Percentiles rank a stretch among this genome's conserved stretches.
phyloP scores from a whole-genome alignment of 352 stramenopile species.

The Pseudoperonospora humuli region DNA sequence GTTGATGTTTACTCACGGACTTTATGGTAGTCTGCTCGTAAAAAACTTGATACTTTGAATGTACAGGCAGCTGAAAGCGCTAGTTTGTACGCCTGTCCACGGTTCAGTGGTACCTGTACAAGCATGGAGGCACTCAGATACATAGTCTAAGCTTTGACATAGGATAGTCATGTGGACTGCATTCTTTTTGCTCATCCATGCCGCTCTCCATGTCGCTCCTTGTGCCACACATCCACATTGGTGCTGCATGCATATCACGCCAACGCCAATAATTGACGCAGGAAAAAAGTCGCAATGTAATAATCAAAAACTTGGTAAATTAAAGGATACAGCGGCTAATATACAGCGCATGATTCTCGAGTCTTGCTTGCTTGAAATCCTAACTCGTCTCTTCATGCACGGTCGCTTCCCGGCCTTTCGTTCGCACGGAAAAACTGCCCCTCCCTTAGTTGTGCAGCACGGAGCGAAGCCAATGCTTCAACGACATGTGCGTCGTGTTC shows the following conservation, averaged over 20 bases:
- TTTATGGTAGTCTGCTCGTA: conserved; percentile 19
- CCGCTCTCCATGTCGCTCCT: conserved; percentile 2
- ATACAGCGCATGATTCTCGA: conserved; percentile 13
- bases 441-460: conserved; percentile 43
- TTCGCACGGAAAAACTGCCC: conserved; percentile 5
- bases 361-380: background rate
- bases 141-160: conserved; percentile 5
- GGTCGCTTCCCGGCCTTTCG: conserved; percentile 7
- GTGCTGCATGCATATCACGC: background rate
- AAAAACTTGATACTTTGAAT: background rate
- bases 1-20: conserved; percentile 17
- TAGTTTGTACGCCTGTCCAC: conserved; percentile 11
- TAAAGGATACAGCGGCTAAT: conserved; percentile 21
- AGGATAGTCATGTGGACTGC: conserved; percentile 13
- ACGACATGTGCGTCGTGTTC: conserved; percentile 60
- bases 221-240: background rate
- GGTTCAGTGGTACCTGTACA: conserved; percentile 11
- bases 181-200: conserved; percentile 17
- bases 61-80: background rate
- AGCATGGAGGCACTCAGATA: conserved; percentile 16
- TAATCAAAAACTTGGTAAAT: conserved; percentile 36
- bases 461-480: conserved; percentile 62
- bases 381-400: conserved; percentile 16
- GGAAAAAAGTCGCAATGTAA: conserved; percentile 3
- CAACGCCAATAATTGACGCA: conserved; percentile 4